Conservation (phyloP, 2,329 filamentous ascomycete species). For the Penicillium sp. region DNA sequence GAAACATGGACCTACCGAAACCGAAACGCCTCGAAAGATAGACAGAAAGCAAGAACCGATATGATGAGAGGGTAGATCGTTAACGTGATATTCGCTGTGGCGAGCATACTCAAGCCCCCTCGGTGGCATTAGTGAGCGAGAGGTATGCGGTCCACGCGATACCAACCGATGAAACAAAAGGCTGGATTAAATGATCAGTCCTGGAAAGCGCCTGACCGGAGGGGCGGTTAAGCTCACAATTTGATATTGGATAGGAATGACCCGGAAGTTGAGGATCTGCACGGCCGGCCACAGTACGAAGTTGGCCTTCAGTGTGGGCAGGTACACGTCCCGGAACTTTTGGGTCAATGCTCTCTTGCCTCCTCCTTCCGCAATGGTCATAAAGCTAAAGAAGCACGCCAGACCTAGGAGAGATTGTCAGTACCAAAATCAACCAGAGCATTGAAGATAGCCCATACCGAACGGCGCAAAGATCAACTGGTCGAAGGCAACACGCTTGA, state of each 20-base stretch:
- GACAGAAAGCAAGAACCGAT: slow-evolving; percentile 13
- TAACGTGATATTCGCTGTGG: slow-evolving; percentile 18
- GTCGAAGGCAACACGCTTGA: slow-evolving; percentile 90
- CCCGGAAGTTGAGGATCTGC: slow-evolving; percentile 92
- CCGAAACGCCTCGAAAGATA: slow-evolving; percentile 21
- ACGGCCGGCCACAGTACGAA: slow-evolving; percentile 94
- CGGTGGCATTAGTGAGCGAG: slow-evolving; percentile 84
- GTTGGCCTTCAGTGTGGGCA: slow-evolving; percentile 93
- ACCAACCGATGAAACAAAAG: slow-evolving; percentile 92
- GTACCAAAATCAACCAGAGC: background rate
- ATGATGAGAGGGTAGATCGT: slow-evolving; percentile 11
- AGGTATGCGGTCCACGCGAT: slow-evolving; percentile 98
- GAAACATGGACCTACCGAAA: slow-evolving; percentile 8
- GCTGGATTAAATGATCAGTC: slow-evolving; percentile 54
- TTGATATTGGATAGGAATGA: slow-evolving; percentile 95
- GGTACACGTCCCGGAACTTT: slow-evolving; percentile 91
- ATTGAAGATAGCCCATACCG: slow-evolving; percentile 53
- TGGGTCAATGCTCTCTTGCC: slow-evolving; percentile 74
- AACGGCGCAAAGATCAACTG: slow-evolving; percentile 92
- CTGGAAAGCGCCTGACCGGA: background rate
- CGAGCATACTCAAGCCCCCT: slow-evolving; percentile 57
- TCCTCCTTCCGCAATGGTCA: slow-evolving; percentile 94
- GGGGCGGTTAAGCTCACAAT: slow-evolving; percentile 66
- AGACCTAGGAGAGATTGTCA: slow-evolving; percentile 57
- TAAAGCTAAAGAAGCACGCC: slow-evolving; percentile 87